Conservation (phyloP, 805 yeast species). For the Saccharomycopsis fibuligera region DNA sequence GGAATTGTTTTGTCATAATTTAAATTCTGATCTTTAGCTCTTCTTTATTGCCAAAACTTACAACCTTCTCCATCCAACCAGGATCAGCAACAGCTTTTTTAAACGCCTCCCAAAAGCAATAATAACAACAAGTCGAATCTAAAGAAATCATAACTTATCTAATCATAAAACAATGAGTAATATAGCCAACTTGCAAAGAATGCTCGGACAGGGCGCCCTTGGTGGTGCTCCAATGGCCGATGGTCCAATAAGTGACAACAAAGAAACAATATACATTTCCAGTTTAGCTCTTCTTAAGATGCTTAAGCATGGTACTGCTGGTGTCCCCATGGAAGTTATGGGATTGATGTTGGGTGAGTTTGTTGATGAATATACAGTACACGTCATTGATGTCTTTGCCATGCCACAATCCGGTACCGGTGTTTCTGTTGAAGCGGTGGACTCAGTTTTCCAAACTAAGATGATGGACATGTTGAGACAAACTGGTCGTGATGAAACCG, state of each 20-base stretch:
- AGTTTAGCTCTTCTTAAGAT: constrained; percentile 91
- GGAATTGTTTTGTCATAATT: no score
- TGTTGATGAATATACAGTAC: constrained; percentile 94
- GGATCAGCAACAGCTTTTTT: no score
- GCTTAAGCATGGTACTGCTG: constrained; percentile 96
- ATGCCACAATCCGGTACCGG: constrained; percentile 99
- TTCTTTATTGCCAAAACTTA: no score
- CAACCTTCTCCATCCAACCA: no score
- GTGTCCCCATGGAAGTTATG: constrained; percentile 88
- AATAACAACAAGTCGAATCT: no score
- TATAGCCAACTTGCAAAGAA: constrained; percentile 30
- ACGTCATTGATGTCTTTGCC: constrained; percentile 96
- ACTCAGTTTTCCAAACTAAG: constrained; percentile 95
- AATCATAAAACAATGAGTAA: constrained; percentile 5
- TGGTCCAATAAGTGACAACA: constrained; percentile 83
- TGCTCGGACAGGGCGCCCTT: constrained; percentile 34
- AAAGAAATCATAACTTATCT: neutral
- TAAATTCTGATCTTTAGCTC: no score
- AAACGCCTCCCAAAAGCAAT: no score
- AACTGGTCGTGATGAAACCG: constrained; percentile 99
- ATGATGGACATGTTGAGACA: constrained; percentile 99
- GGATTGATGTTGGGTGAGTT: constrained; percentile 98
- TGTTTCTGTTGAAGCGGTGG: constrained; percentile 98
- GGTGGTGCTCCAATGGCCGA: constrained; percentile 52
- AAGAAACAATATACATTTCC: constrained; percentile 94